Evolutionary conservation across 2,329 filamentous ascomycete species (phyloP).

Genomic region (Penicillium sp.): DNA sequence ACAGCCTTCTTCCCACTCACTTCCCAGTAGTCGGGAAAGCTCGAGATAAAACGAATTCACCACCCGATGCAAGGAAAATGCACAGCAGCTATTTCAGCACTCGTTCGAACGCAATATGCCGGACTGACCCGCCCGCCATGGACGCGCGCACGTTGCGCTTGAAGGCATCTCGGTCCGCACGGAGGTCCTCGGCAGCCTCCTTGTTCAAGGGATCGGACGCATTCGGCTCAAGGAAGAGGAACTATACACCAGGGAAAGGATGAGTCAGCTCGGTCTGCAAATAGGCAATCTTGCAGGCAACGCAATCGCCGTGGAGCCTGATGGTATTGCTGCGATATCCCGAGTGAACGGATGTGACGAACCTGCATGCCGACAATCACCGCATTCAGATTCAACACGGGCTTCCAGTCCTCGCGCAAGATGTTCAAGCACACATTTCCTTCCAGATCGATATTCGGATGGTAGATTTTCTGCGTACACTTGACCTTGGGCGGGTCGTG

Average conservation of each 20-base stretch:
- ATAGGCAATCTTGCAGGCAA: no score
- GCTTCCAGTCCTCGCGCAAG: conserved; percentile 97
- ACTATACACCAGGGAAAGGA: conserved; percentile 51
- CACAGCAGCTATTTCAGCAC: conserved; percentile 65
- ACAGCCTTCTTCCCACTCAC: no score
- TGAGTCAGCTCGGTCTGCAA: neutral
- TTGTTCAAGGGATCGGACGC: conserved; percentile 97
- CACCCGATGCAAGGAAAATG: no score
- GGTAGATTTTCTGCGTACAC: conserved; percentile 97
- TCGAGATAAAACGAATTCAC: no score
- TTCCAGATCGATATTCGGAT: conserved; percentile 96
- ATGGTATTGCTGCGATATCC: neutral
- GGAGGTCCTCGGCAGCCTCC: conserved; percentile 90
- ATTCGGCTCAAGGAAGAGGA: conserved; percentile 96
- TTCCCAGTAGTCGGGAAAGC: no score
- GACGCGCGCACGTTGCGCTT: conserved; percentile 82
- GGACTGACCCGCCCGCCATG: conserved; percentile 77
- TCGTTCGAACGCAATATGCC: conserved; percentile 70
- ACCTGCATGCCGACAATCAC: conserved; percentile 92
- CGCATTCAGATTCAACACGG: conserved; percentile 91
- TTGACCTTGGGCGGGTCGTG: conserved; percentile 97
- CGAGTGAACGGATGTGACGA: conserved; percentile 24
- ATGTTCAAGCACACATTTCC: conserved; percentile 99
- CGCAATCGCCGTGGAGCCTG: neutral
- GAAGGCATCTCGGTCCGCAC: conserved; percentile 80